These are phyloP conservation scores for Penicillium expansum DNA, from an alignment of 2,329 filamentous ascomycete genomes.

Conservation along the genomic window DNA sequence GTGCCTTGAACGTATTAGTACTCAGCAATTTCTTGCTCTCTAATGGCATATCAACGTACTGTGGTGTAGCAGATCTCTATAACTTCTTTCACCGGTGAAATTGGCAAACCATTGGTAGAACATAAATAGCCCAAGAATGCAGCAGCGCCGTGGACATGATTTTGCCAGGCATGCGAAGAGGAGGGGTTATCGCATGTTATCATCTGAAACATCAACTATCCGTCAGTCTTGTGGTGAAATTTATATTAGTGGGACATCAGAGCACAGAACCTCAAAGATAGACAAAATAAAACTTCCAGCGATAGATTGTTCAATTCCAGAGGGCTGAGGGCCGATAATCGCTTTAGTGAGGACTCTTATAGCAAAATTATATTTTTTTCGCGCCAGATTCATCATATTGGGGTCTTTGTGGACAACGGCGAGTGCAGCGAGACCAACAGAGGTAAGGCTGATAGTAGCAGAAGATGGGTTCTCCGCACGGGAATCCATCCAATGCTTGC, in stretches of 20 bases:
- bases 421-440: constrained; percentile 6
- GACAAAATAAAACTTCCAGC: constrained; percentile 3
- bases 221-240: neutral
- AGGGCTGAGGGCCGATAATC: neutral
- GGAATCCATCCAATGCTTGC: constrained; percentile 1
- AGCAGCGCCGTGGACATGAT: constrained; percentile 1
- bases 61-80: constrained; percentile 3
- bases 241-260: neutral
- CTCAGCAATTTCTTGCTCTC: neutral
- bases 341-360: neutral
- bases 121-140: neutral
- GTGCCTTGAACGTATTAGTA: neutral
- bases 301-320: constrained; percentile 2
- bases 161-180: neutral
- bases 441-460: neutral
- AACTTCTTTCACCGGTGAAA: constrained; percentile 1
- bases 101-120: neutral
- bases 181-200: constrained; percentile 4
- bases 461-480: neutral
- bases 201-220: neutral
- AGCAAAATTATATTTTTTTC: neutral
- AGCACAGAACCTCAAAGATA: constrained; percentile 4
- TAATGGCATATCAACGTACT: neutral
- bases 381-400: neutral
- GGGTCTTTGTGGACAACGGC: constrained; percentile 4